Evolutionary conservation across 129 eudicot genomes (phyloP).

Genomic region (Centella asiatica): DNA sequence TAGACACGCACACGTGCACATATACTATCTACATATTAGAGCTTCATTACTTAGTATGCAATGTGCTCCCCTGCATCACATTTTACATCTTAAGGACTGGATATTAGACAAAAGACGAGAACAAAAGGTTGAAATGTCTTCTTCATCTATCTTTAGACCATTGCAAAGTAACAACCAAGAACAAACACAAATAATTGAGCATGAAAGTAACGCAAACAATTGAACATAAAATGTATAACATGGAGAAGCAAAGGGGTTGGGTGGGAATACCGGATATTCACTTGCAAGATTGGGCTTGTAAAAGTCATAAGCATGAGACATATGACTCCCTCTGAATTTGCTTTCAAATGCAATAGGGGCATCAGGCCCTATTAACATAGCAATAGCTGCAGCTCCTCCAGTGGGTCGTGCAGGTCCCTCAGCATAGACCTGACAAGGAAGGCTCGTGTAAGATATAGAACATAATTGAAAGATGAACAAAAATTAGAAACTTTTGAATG

Average conservation of each 20-base stretch:
- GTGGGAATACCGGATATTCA: slow-evolving; percentile 82
- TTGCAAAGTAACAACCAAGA: neutral
- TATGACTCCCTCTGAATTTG: slow-evolving; percentile 90
- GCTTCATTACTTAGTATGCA: neutral
- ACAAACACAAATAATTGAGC: neutral
- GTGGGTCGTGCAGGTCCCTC: slow-evolving; percentile 99
- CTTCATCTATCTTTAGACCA: neutral
- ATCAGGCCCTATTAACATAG: slow-evolving; percentile 94
- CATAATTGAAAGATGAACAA: neutral
- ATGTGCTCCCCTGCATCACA: slow-evolving; percentile 3
- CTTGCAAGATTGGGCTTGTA: slow-evolving; percentile 96
- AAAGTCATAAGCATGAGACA: slow-evolving; percentile 92
- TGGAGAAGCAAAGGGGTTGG: slow-evolving; percentile 5
- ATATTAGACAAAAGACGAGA: neutral
- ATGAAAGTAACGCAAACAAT: neutral
- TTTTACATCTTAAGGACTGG: neutral
- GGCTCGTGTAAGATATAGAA: slow-evolving; percentile 17
- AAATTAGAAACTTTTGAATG: no score
- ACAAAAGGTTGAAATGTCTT: neutral
- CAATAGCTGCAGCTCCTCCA: slow-evolving; percentile 99
- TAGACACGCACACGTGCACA: neutral
- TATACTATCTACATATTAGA: neutral
- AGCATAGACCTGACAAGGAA: slow-evolving; percentile 70
- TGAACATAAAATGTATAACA: no score
- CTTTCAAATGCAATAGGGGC: slow-evolving; percentile 95